Base-by-base conservation (phyloP, 177 flowering plant species). In the Telopea speciosissima region DNA sequence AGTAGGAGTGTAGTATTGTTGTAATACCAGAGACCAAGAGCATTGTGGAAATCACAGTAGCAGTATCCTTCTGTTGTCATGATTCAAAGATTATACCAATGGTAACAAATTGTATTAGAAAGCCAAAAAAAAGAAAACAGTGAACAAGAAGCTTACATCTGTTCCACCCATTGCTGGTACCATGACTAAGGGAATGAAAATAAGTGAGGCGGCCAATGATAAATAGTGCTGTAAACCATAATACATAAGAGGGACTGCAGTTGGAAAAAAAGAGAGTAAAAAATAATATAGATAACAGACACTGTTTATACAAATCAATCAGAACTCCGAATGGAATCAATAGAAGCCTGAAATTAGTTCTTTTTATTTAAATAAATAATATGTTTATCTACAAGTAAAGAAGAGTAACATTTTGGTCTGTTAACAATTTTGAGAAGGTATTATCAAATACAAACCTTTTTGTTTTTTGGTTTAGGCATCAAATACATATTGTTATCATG, bases 141-240 rank as follows among this genome's bases (percentile, higher is more conserved):
- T 52, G 64, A 14, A 73, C 62, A 28, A 52, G 58, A 79, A 65
- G 75, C 95, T 88, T 83, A 94, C 98, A 85, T 94, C 97, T 54
- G 87, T 87, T 81, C 98, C 98, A 67, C 95, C 98, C 98, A 94
- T 94, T 67, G 87, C 84, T 13, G 98, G 98, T 54, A 94, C 96
- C 7, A 88, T 81, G 64, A 92, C 76, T 76, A 87, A 72, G 71
- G 98, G 98, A 63, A 89, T 86, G 80, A 94, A 87, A 72, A 94
- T 78, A 63, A 92, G 87, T 11, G 98, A 94, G 70, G 97, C 98
- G 63, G 86, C 86, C 73, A 94, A 60, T 62, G 98, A 94, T 45
- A 94, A 71, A 78, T 84, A 90, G 74, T 94, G 98, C 81, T 94
- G 97, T 78, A 89, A 65, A 59, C 92, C 87, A 71, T 90, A 92